Percentiles rank a stretch among this genome's conserved stretches.
These are phyloP conservation scores for Vigna trinervia DNA, from an alignment of 306 rosid genomes.

Conservation along the genomic window DNA sequence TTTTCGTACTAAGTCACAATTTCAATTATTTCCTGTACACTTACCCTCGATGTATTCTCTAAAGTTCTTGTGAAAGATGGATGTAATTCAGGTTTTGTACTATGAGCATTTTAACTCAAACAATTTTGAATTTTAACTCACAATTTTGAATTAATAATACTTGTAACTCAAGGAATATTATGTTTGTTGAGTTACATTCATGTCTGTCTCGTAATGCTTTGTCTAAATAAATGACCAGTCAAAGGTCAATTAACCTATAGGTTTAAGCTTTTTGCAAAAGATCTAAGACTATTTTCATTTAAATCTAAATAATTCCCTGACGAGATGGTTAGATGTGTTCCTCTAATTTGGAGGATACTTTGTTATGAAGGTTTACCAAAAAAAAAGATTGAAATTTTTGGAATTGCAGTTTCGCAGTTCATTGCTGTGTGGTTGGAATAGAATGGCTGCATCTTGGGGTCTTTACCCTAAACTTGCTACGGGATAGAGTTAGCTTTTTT, in stretches of 20 bases:
- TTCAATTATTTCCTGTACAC: not conserved
- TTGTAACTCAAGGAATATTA: not conserved
- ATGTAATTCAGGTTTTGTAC: not conserved
- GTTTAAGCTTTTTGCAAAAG: not conserved
- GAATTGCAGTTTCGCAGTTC: not conserved
- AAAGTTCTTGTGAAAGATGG: conserved; percentile 10
- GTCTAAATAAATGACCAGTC: not conserved
- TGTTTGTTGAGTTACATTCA: conserved; percentile 10
- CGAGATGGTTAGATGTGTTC: not conserved
- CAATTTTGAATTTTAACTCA: conserved; percentile 1
- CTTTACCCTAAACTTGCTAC: not conserved
- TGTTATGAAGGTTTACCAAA: not conserved
- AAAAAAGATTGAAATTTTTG: not conserved
- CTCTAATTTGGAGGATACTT: conserved; percentile 2
- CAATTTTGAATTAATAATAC: not conserved
- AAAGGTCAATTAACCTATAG: conserved; percentile 20
- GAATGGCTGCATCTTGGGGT: not conserved
- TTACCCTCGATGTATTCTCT: conserved; percentile 6
- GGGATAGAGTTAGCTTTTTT: not conserved
- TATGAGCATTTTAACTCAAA: conserved; percentile 12
- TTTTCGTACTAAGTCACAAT: not conserved
- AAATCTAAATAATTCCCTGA: not conserved
- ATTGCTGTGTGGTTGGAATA: not conserved
- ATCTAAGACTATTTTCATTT: not conserved
- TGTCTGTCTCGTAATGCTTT: not conserved